Evolutionary conservation across 78 protist species (phyloP).

Genomic region (Dictyostelium purpureum): DNA sequence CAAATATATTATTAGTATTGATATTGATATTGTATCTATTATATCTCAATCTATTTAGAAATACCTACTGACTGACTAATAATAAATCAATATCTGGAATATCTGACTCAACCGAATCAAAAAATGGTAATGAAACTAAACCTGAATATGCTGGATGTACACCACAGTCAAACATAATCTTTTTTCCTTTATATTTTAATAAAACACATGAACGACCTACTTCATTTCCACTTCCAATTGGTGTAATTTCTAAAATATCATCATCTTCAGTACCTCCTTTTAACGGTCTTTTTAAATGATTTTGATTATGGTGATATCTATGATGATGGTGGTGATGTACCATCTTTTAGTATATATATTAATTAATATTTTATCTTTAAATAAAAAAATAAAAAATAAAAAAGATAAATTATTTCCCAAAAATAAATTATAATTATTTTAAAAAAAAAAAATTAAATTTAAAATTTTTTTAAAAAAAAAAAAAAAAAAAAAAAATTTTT

Average conservation of each 20-base stretch:
- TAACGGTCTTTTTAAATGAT: conserved; percentile 30
- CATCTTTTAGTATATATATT: neutral
- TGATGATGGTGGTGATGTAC: conserved; percentile 7
- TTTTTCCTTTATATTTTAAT: conserved; percentile 89
- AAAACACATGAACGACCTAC: conserved; percentile 93
- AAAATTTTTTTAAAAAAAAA: no score
- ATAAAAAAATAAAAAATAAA: no score
- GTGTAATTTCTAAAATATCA: conserved; percentile 78
- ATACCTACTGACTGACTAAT: conserved; percentile 92
- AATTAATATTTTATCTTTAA: no score
- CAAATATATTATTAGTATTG: neutral
- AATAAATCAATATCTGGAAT: conserved; percentile 87
- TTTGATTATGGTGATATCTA: neutral
- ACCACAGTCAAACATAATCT: conserved; percentile 96
- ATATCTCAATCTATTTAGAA: neutral
- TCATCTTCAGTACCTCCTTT: conserved; percentile 70
- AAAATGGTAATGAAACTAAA: conserved; percentile 89
- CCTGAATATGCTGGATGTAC: conserved; percentile 96
- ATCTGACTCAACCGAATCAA: conserved; percentile 86
- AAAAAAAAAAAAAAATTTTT: neutral
- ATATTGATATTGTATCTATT: neutral
- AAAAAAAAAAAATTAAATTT: no score
- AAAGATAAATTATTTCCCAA: no score
- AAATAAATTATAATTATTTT: no score
- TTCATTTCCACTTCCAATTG: conserved; percentile 84